Base-by-base conservation (phyloP, 75 land plant species). In the Pinus albicaulis region DNA sequence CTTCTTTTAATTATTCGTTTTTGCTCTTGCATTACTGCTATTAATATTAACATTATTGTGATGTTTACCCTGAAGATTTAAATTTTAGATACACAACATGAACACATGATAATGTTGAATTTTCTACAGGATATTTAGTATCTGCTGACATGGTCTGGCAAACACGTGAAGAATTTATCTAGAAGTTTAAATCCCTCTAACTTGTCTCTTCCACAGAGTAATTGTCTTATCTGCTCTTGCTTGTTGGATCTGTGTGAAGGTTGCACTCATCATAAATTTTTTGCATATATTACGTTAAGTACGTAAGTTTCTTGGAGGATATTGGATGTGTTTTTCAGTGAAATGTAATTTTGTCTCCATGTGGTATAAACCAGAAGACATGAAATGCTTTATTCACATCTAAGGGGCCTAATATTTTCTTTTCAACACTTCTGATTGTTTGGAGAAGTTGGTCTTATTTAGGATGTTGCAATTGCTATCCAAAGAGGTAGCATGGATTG, bases 401-500 rank as follows among this genome's bases (percentile, higher is more conserved):
- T 19, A 38, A 38, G 71, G 71, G 53, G 53, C 53, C 53, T 20
- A 10, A 41, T 44, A 41, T 38, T 28, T 68, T 68, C 53, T 38
- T 68, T 68, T 16, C 31, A 22, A 48, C 53, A 2, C 4, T 68
- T 68, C 71, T 68, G 68, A 64, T 61, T 68, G 53, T 17, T 41
- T 68, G 3, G 11, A 36, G 4, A 20, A 74, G 19, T 60, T 24
- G 75, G 44, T 3, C 31, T 62, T 76, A 14, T 79, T 56, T 74
- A 98, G 99, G 99, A 98, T 64, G 80, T 98, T 77, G 95, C 96
- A 62, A 60, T 69, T 26, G 74, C 88, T 65, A 86, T 98, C 59
- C 89, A 85, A 71, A 92, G 77, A 80, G 96, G 96, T 57, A 92
- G 84, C 75, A 63, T 91, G 61, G 99, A 95, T 63, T 98, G 95